Evolutionary conservation across 2,329 filamentous ascomycete genomes (phyloP).

Genomic region (Tolypocladium paradoxum): DNA sequence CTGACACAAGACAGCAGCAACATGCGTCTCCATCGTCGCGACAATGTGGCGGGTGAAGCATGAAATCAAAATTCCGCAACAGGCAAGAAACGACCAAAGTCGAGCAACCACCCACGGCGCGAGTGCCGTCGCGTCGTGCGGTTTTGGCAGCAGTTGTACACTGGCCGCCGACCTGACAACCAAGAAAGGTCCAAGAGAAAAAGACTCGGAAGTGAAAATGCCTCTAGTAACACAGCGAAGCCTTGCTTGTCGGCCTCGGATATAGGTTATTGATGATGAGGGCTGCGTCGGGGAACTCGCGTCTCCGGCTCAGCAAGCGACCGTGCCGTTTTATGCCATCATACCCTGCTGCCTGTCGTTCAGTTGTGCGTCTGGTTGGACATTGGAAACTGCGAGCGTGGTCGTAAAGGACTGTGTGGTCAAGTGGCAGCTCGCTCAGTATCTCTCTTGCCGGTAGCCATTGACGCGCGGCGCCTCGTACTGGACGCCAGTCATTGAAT

Average conservation of each 20-base stretch:
- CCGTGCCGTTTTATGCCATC: background rate
- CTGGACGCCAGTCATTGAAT: constrained; percentile 57
- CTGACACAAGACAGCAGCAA: background rate
- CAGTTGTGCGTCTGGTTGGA: constrained; percentile 5
- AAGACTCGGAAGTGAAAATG: background rate
- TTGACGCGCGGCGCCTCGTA: constrained; percentile 41
- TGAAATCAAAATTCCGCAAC: background rate
- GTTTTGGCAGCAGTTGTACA: constrained; percentile 6
- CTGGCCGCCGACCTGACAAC: background rate
- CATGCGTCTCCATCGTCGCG: background rate
- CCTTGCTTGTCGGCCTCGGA: constrained; percentile 1
- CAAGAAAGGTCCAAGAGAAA: background rate
- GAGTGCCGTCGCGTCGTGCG: background rate
- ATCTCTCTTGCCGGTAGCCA: constrained; percentile 33
- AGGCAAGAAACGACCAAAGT: background rate
- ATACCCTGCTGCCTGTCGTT: constrained; percentile 7
- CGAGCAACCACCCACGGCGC: background rate
- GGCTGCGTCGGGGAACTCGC: background rate
- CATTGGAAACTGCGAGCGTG: background rate
- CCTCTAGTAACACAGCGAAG: constrained; percentile 10
- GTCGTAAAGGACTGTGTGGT: background rate
- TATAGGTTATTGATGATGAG: background rate
- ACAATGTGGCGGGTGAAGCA: background rate
- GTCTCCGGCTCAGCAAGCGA: background rate
- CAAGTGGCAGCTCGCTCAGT: constrained; percentile 10